Evolutionary conservation across 768 basidiomycete species (phyloP), one percentile per base, ranked within the genome.

Genomic region (Scleroderma citrinum): DNA sequence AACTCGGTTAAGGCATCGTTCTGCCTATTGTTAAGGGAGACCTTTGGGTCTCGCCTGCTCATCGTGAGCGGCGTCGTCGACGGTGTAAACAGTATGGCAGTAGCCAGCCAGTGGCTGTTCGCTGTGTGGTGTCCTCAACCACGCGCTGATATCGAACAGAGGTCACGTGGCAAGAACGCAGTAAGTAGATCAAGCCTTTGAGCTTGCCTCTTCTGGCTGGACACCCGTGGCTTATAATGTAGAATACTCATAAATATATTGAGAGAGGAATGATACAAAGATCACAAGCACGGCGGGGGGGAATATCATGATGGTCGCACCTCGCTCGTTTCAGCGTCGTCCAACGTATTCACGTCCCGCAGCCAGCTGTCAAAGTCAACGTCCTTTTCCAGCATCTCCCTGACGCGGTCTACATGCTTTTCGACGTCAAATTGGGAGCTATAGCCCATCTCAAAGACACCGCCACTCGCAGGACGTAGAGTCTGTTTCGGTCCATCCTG

Each of bases 1-100:
- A 89, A 90, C 61, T 92, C 89, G 52, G 83, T 76, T 37, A 92
- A 72, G 41, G 87, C 83, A 68, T 90, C 88, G 63, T 80, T 85
- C 71, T 87, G 87, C 57, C 83, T 75, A 53, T 69, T 72, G 46
- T 75, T 78, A 55, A 82, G 70, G 26, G 85, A 87, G 42, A 68
- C 52, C 40, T 68, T 57, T 24, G 67, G 48, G 58, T 67, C 66
- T 55, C 66, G 59, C 49, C 67, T 54, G 36, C 63, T 67, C 66
- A 69, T 69, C 55, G 65, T 60, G 55, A 43, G 50, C 58, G 21
- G 44, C 51, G 35, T 46, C 50, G 57, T 59, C 38, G 51, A 43
- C 40, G 51, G 46, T 50, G 29, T n/a, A n/a, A n/a, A n/a, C n/a
- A n/a, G n/a, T n/a, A n/a, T 42, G 11, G 11, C 44, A 50, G 34